Conservation (phyloP, 176 grass and related monocot genomes). For the Pontederia crassipes region DNA sequence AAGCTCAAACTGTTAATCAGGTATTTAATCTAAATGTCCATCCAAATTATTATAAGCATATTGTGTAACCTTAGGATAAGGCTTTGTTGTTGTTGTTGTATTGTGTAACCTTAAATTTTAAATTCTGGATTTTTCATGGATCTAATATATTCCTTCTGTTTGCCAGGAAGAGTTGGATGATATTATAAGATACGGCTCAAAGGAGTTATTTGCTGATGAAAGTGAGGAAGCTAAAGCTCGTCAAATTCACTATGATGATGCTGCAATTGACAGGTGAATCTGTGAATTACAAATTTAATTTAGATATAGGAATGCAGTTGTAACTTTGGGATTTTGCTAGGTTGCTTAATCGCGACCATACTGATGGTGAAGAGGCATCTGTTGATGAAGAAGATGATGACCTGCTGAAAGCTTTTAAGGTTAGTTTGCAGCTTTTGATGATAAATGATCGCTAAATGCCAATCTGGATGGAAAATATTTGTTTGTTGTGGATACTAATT, state of each 20-base stretch:
- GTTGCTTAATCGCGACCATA: constrained; percentile 88
- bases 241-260: constrained; percentile 95
- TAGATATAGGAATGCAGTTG: constrained; percentile 15
- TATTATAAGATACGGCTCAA: constrained; percentile 96
- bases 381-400: constrained; percentile 81
- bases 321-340: constrained; percentile 26
- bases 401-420: constrained; percentile 99
- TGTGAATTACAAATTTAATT: constrained; percentile 12
- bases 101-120: no score
- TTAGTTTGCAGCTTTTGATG: constrained; percentile 18
- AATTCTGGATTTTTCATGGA: neutral
- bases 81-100: no score
- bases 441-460: no score
- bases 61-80: no score
- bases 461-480: no score
- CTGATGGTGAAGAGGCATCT: constrained; percentile 63
- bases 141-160: neutral
- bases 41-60: no score
- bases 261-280: constrained; percentile 78
- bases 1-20: constrained; percentile 89
- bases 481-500: no score
- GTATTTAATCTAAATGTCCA: constrained; percentile 22
- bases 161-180: constrained; percentile 92
- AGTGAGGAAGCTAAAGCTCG: constrained; percentile 83
- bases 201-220: constrained; percentile 98